Evolutionary conservation across 2,329 filamentous ascomycete species (phyloP), one percentile per base, ranked within the genome.

Genomic region (Microcyclospora tardicrescens): DNA sequence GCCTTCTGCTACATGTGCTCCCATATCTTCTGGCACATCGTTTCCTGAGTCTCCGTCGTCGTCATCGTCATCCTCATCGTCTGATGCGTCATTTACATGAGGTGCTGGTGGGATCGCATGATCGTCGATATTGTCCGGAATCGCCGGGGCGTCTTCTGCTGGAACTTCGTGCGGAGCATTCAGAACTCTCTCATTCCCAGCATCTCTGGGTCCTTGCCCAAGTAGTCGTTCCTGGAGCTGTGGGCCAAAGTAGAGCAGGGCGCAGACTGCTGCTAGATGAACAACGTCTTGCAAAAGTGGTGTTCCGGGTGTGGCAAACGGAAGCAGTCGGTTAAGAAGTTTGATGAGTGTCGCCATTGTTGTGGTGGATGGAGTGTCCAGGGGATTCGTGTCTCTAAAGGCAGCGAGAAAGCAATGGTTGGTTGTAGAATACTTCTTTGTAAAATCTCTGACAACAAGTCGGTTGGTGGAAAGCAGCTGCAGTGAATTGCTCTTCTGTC

Each of bases 251-350:
- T 69, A 70, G 12, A 70, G 54, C 2, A 65, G 55, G 16, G 57
- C 54, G 45, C 63, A 65, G 3, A 70, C 57, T 3, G 61, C 52
- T 15, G 54, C 54, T 3, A 67, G 62, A 48, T 69, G 66, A 1
- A 67, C 42, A 10, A 69, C 50, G 42, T 70, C 67, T 49, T 68
- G 66, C 0, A 59, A 28, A 5, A 70, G 47, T 5, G 67, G 67
- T 19, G 65, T 69, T 4, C 59, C 57, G 1, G 62, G 61, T 13
- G 62, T 62, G 30, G 67, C 66, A 49, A 70, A 70, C 0, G 67
- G 67, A 2, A 70, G 53, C 10, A 69, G 56, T 42, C 54, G 48
- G 45, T 69, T 69, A 13, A 69, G 19, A 11, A 48, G 33, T 12
- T 41, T 39, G 11, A 53, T 15, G 1, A 52, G 10, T 5, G 51